phyloP scores from a whole-genome alignment of 2,329 filamentous ascomycete species.

The Purpureocillium takamizusanense region DNA sequence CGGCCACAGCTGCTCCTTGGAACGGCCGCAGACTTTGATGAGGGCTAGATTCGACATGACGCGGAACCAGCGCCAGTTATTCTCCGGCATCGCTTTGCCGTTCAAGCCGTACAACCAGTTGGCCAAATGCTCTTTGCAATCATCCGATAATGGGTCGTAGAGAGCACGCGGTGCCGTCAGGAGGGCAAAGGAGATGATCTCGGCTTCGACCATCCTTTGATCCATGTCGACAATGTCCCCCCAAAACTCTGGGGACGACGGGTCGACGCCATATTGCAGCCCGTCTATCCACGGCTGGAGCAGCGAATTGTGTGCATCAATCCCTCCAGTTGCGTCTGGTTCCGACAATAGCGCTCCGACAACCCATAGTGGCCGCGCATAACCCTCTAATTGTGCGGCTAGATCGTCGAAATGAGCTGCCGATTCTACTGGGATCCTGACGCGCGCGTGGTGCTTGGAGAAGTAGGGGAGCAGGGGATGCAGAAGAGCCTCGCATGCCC shows the following conservation, averaged over 20 bases:
- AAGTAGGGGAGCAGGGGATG: constrained; percentile 21
- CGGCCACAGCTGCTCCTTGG: constrained; percentile 19
- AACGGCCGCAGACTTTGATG: constrained; percentile 28
- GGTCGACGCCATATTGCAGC: constrained; percentile 22
- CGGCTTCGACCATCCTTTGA: constrained; percentile 46
- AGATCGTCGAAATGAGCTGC: constrained; percentile 33
- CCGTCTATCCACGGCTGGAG: constrained; percentile 21
- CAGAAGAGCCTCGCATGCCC: constrained; percentile 23
- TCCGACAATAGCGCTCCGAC: constrained; percentile 29
- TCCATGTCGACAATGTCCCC: constrained; percentile 34
- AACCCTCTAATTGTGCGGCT: constrained; percentile 36
- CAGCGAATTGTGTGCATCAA: constrained; percentile 1
- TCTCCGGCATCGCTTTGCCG: constrained; percentile 33
- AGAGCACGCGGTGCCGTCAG: constrained; percentile 28
- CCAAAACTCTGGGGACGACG: constrained; percentile 32
- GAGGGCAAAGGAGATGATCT: constrained; percentile 39
- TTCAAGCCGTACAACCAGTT: constrained; percentile 34
- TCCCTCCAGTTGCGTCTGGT: constrained; percentile 1
- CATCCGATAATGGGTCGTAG: constrained; percentile 20
- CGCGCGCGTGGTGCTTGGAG: constrained; percentile 22
- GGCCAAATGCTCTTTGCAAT: constrained; percentile 24
- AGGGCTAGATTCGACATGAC: constrained; percentile 39
- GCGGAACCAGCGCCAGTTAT: constrained; percentile 45
- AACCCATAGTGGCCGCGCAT: constrained; percentile 29
- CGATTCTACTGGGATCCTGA: constrained; percentile 26